Percentiles rank a stretch among this genome's conserved stretches.
These are phyloP conservation scores for Austroboletus niveus DNA, from an alignment of 1,284 basidiomycete species.

Conservation along the genomic window DNA sequence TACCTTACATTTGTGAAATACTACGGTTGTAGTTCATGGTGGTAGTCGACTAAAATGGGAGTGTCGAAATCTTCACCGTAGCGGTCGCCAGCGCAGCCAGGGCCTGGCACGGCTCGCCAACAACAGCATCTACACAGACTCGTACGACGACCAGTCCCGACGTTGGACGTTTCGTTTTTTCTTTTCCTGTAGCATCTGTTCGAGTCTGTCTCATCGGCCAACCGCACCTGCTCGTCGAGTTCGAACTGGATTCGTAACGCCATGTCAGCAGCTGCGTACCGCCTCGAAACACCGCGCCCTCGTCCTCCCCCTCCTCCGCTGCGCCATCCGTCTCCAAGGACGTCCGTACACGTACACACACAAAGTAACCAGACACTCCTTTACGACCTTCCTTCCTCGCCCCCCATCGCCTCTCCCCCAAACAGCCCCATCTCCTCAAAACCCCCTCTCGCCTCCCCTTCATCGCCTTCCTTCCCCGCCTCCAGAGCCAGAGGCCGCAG, in stretches of 20 bases:
- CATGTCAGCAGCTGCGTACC: constrained; percentile 62
- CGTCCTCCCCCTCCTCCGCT: constrained; percentile 64
- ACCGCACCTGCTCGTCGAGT: constrained; percentile 15
- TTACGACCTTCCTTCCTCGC: constrained; percentile 70
- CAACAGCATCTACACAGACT: constrained; percentile 16
- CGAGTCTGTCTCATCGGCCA: constrained; percentile 15
- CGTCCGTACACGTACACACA: constrained; percentile 41
- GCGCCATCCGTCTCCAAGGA: constrained; percentile 48
- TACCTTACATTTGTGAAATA: too few relatives aligned
- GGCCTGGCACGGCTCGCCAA: constrained; percentile 27
- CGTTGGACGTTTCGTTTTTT: constrained; percentile 3
- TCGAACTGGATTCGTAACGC: constrained; percentile 37
- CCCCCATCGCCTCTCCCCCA: constrained; percentile 48
- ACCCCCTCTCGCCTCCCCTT: constrained; percentile 45
- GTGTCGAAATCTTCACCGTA: constrained; percentile 17
- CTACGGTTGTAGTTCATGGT: background rate
- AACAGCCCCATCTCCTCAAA: constrained; percentile 42
- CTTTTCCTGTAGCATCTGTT: constrained; percentile 18
- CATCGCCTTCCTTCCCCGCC: constrained; percentile 55
- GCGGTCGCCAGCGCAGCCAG: constrained; percentile 32
- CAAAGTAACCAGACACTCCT: constrained; percentile 50
- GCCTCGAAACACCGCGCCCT: constrained; percentile 59
- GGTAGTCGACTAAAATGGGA: constrained; percentile 16
- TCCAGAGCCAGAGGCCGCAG: constrained; percentile 42
- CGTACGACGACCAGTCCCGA: constrained; percentile 7